These are phyloP conservation scores for Paradendryphiella salina DNA, from an alignment of 2,329 filamentous ascomycete genomes.

Conservation along the genomic window DNA sequence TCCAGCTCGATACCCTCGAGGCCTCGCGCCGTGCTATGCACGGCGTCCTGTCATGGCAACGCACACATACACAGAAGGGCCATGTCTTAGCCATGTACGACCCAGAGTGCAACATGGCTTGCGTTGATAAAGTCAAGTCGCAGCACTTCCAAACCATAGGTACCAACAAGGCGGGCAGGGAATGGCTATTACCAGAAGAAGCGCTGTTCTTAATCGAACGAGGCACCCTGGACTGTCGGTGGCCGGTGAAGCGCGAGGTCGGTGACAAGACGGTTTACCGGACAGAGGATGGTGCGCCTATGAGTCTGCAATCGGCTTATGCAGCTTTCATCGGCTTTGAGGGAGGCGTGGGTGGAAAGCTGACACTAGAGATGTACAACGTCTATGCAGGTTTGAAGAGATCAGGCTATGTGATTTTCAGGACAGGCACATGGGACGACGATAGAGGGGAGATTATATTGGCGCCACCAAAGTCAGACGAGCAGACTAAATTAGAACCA, in stretches of 20 bases:
- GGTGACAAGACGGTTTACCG: constrained; percentile 30
- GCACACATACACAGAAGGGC: constrained; percentile 71
- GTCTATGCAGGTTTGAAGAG: constrained; percentile 86
- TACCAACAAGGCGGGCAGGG: constrained; percentile 53
- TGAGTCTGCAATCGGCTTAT: constrained; percentile 91
- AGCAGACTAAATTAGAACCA: constrained; percentile 10
- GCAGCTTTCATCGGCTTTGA: constrained; percentile 77
- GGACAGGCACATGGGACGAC: constrained; percentile 61
- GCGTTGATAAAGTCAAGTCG: constrained; percentile 73
- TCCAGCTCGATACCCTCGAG: constrained; percentile 77
- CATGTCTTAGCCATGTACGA: constrained; percentile 74
- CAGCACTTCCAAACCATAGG: constrained; percentile 78
- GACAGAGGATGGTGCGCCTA: constrained; percentile 68
- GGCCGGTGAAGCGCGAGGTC: constrained; percentile 59
- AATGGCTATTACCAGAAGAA: constrained; percentile 91
- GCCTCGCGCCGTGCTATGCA: constrained; percentile 87
- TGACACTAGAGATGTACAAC: constrained; percentile 78
- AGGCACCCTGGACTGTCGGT: constrained; percentile 84
- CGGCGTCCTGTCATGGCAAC: constrained; percentile 76
- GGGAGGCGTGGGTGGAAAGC: constrained; percentile 52
- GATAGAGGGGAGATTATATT: constrained; percentile 27
- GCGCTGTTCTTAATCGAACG: constrained; percentile 86
- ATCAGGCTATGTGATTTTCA: constrained; percentile 76
- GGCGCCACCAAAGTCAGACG: constrained; percentile 6
- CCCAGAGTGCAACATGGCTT: constrained; percentile 60